Percentiles rank a stretch among this genome's conserved stretches.
phyloP scores from a whole-genome alignment of 2,329 filamentous ascomycete genomes.

The Graphiopsis chlorocephala region DNA sequence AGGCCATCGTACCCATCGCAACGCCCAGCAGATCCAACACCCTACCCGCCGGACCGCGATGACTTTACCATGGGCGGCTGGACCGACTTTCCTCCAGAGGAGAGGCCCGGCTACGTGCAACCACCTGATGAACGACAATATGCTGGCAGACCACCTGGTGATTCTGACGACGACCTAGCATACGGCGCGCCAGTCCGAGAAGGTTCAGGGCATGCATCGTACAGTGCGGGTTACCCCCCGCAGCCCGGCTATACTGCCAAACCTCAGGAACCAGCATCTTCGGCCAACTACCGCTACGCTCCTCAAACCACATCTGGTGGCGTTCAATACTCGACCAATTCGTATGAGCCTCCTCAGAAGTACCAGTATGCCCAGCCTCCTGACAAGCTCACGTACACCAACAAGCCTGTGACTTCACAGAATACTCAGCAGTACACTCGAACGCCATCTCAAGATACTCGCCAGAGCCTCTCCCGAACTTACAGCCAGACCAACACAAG shows the following conservation, averaged over 20 bases:
- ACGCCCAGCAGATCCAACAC: constrained; percentile 17
- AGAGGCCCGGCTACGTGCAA: constrained; percentile 39
- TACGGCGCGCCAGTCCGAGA: constrained; percentile 25
- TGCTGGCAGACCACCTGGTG: constrained; percentile 12
- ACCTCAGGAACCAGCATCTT: constrained; percentile 15
- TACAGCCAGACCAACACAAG: constrained; percentile 22
- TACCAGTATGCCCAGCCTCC: constrained; percentile 42
- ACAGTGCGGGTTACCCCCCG: constrained; percentile 15
- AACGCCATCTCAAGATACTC: constrained; percentile 21
- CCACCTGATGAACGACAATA: constrained; percentile 20
- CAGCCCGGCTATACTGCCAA: constrained; percentile 20
- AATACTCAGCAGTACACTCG: constrained; percentile 20
- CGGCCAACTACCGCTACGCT: constrained; percentile 23
- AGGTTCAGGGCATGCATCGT: constrained; percentile 19
- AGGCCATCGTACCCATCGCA: constrained; percentile 20
- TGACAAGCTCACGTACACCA: constrained; percentile 43
- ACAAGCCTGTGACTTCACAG: constrained; percentile 31
- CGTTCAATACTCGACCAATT: constrained; percentile 24
- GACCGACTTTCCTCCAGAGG: constrained; percentile 43
- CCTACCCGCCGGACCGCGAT: constrained; percentile 28
- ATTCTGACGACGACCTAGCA: constrained; percentile 30
- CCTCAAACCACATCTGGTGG: not conserved
- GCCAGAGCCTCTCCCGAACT: constrained; percentile 19
- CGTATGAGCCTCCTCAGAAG: constrained; percentile 20
- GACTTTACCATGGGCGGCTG: constrained; percentile 37